Conservation (phyloP, 768 basidiomycete species). For the Termitomyces sp. region DNA sequence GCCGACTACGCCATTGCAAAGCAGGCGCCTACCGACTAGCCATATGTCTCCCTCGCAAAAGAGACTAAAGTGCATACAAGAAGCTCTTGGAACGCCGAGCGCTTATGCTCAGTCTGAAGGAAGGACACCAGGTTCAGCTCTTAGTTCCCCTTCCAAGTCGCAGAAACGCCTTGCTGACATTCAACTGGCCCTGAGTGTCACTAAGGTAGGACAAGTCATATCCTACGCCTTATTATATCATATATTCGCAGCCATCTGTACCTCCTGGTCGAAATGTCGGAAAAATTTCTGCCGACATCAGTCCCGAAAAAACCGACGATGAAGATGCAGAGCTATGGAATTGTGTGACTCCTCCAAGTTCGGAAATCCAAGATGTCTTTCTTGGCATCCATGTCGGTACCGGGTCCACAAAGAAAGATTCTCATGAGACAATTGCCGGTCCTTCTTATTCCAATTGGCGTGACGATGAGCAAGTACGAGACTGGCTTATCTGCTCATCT, state of each 20-base stretch:
- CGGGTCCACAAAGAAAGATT: not conserved
- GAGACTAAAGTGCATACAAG: conserved; percentile 14
- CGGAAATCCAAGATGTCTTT: not conserved
- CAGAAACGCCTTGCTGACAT: not conserved
- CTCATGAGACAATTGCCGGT: not conserved
- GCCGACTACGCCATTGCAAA: conserved; percentile 8
- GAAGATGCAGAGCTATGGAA: conserved; percentile 6
- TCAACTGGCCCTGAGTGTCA: not conserved
- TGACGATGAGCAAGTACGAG: conserved; percentile 7
- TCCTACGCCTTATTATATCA: not conserved
- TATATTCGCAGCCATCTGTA: not conserved
- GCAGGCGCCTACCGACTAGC: conserved; percentile 4
- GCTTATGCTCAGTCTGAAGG: not conserved
- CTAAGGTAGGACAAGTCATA: not conserved
- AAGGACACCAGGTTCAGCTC: not conserved
- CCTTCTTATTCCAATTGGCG: not conserved
- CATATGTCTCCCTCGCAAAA: conserved; percentile 15
- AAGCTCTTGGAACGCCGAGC: conserved; percentile 6
- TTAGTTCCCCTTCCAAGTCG: not conserved
- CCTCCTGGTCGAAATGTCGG: not conserved
- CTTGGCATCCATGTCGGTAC: not conserved
- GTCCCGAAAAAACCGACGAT: not conserved
- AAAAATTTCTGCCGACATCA: not conserved
- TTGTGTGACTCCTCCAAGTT: conserved; percentile 6
- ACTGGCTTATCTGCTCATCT: not conserved